Evolutionary conservation across 805 yeast species (phyloP), one percentile per base, ranked within the genome.

Genomic region (Teunomyces gatunensis): DNA sequence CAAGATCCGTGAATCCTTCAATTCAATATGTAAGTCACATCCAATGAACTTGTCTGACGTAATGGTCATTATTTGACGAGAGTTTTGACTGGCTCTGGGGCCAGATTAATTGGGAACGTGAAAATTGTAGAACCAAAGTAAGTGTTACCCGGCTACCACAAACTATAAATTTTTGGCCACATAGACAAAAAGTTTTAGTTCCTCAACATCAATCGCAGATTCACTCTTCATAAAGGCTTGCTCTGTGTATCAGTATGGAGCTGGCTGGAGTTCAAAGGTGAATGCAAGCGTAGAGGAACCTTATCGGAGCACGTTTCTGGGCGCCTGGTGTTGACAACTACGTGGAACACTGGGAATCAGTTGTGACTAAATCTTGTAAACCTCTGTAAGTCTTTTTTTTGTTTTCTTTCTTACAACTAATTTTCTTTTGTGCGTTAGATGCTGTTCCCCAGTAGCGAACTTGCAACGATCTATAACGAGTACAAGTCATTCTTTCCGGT

Each of bases 331-430:
- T 68, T 69, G 74, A 69, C 69, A 58, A 43, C 45, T 47, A 44
- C 51, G 56, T 69, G 74, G 69, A 62, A 68, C 61, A 63, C 59
- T 69, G 74, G 74, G 74, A 69, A 69, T 69, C 74, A 69, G 74
- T 69, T 68, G 73, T 68, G 72, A 56, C 74, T 68, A 69, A 59
- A 69, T 65, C 29, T 50, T 25, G 27, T 25, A 25, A 25, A 25
- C 10, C 10, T 9, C 11, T 25, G 11, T 25, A 25, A 23, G 27
- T 25, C 9, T 23, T 25, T 7, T 25, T 40, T 45, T 23, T 25
- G 2, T 25, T 40, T 45, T 35, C 17, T 20, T n/a, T 37, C 23
- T 9, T 20, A 13, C 7, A 7, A 18, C 39, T 12, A 15, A 17
- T 34, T 34, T 34, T 34, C 20, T 34, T 34, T 15, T 34, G 13